Percentiles rank a stretch among this genome's conserved stretches.
phyloP scores from a whole-genome alignment of 1,284 basidiomycete genomes.

The Erythrobasidium hasegawianum region DNA sequence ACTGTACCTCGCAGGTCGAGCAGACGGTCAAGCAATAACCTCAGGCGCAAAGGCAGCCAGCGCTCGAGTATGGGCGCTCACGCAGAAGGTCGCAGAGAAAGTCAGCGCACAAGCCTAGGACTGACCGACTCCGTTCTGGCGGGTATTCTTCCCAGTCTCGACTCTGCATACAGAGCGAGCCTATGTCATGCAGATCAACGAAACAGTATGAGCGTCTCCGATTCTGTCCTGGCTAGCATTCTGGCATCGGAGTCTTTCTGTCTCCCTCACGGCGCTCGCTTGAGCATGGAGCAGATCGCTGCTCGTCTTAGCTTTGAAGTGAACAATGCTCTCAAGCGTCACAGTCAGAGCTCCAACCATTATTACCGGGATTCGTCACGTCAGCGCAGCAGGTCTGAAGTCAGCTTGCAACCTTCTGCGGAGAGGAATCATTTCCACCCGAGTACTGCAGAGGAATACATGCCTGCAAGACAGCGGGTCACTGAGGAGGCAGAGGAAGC shows the following conservation, averaged over 20 bases:
- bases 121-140: not conserved
- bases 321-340: not conserved
- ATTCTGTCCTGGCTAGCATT: constrained; percentile 28
- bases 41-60: too few species aligned
- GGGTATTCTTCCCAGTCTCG: not conserved
- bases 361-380: too few species aligned
- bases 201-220: constrained; percentile 17
- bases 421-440: not conserved
- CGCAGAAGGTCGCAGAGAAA: too few species aligned
- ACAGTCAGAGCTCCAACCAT: not conserved
- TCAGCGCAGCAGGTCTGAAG: too few species aligned
- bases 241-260: constrained; percentile 28
- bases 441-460: not conserved
- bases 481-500: not conserved
- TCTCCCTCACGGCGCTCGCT: constrained; percentile 3
- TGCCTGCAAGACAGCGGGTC: not conserved
- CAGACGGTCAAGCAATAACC: not conserved
- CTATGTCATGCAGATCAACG: constrained; percentile 3
- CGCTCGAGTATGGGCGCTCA: too few species aligned
- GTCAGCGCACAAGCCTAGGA: not conserved
- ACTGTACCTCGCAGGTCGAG: not conserved
- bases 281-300: constrained; percentile 24
- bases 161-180: not conserved
- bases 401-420: not conserved
- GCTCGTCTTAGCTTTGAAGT: constrained; percentile 13